These are phyloP conservation scores for Arthrocladium fulminans DNA, from an alignment of 2,329 filamentous ascomycete species.

Conservation along the genomic window DNA sequence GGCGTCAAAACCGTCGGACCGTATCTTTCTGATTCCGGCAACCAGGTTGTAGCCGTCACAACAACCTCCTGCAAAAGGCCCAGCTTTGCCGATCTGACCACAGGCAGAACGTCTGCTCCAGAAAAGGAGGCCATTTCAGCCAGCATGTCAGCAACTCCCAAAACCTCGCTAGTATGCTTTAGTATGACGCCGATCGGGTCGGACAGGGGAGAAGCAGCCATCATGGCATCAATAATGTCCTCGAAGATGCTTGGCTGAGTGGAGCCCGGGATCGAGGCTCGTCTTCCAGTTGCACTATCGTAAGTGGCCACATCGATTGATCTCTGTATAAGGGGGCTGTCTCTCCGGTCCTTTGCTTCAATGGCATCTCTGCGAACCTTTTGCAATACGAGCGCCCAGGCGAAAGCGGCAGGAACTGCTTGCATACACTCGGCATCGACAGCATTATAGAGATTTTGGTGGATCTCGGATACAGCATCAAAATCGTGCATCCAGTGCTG, in stretches of 20 bases:
- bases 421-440: slow-evolving; percentile 49
- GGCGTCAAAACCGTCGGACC: slow-evolving; percentile 60
- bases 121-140: not conserved
- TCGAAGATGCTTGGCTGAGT: slow-evolving; percentile 38
- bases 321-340: slow-evolving; percentile 34
- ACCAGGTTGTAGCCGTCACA: slow-evolving; percentile 29
- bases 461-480: slow-evolving; percentile 62
- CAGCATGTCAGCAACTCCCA: slow-evolving; percentile 5
- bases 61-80: slow-evolving; percentile 57
- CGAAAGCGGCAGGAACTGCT: slow-evolving; percentile 65
- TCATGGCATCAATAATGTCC: slow-evolving; percentile 38
- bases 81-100: slow-evolving; percentile 1
- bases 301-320: slow-evolving; percentile 33
- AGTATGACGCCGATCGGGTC: slow-evolving; percentile 43
- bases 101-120: not conserved
- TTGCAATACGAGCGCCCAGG: slow-evolving; percentile 71
- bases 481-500: slow-evolving; percentile 43
- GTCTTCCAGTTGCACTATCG: slow-evolving; percentile 19
- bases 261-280: slow-evolving; percentile 23
- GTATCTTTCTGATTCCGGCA: slow-evolving; percentile 41
- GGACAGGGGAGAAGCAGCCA: not conserved
- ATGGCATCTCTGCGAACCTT: slow-evolving; percentile 57
- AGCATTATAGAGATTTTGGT: slow-evolving; percentile 58
- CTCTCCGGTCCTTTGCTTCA: slow-evolving; percentile 48
- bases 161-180: slow-evolving; percentile 12